Base-by-base conservation (phyloP, 345 rosid species). In the Zanthoxylum bungeanum region DNA sequence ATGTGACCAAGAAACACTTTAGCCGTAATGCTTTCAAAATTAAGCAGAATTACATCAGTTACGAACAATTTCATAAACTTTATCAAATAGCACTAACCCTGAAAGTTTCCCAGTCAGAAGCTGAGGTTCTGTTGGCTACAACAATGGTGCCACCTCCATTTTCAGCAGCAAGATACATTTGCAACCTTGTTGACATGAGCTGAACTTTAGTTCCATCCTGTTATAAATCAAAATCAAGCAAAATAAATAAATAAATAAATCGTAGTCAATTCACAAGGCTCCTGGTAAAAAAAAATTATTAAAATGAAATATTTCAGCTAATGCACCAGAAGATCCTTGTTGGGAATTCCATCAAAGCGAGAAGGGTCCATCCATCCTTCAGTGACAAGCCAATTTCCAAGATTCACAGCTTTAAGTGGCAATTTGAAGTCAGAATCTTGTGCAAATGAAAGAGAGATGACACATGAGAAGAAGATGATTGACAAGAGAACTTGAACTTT, bases 151-250 rank as follows among this genome's bases (percentile, higher is more conserved):
- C 84, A 14, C 78, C 80, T 1, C 84, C 80, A 57, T 64, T 63
- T 73, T 77, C 82, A 44, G 49, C 49, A 0, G 49, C 49, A 44
- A 44, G 19, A 44, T 44, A 44, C 49, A 12, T 44, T 6, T 60
- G 78, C 4, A 75, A 59, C 76, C 73, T 75, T 27, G 75, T 58
- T 27, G 82, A 83, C 77, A 69, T 34, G 17, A 83, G 59, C 31
- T 75, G 82, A 42, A 80, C 78, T 58, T 68, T 68, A 3, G 82
- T 67, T 73, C 84, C 86, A 75, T 83, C 86, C 86, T 80, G 40
- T 64, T 24, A 42, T 57, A 16, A 21, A 39, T 65, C 70, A 33
- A 49, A 64, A 10, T 16, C 25, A 46, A 60, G 19, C 2, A 47
- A 1, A 3, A 16, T 2, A 25, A 7, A 60, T 60, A n/a, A n/a